Evolutionary conservation across 345 rosid species (phyloP).

Genomic region (Sonneratia caseolaris): DNA sequence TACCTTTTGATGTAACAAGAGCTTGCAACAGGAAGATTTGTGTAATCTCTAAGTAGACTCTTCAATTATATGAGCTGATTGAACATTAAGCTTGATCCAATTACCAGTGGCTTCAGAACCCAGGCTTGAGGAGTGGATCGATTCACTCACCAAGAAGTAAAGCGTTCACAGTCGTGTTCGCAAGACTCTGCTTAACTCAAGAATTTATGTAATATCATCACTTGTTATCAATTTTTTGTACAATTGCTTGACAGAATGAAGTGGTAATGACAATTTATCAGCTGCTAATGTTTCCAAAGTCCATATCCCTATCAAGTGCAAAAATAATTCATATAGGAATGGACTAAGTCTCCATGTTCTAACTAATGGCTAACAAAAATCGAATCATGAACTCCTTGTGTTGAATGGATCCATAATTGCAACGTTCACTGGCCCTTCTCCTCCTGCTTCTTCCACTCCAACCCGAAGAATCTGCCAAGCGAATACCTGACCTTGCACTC

Average conservation of each 20-base stretch:
- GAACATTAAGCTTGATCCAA: too few relatives aligned
- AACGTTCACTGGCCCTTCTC: slow-evolving; percentile 4
- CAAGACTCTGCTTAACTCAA: too few relatives aligned
- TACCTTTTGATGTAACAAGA: neutral
- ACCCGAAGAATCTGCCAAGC: slow-evolving; percentile 46
- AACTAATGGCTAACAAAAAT: neutral
- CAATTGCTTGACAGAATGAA: too few relatives aligned
- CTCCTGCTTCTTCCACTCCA: slow-evolving; percentile 37
- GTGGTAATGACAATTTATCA: too few relatives aligned
- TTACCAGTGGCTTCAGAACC: too few relatives aligned
- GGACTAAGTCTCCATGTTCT: neutral
- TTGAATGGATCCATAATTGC: neutral
- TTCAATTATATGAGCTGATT: too few relatives aligned
- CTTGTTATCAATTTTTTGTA: too few relatives aligned
- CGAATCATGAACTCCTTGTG: neutral
- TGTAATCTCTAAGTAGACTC: too few relatives aligned
- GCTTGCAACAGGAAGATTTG: neutral
- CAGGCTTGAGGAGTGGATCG: too few relatives aligned
- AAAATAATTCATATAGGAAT: neutral
- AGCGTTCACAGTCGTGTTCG: too few relatives aligned
- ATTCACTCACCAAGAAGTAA: too few relatives aligned
- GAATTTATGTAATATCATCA: too few relatives aligned
- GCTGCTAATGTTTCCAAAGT: neutral
- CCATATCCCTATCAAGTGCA: neutral
- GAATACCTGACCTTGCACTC: slow-evolving; percentile 62